These are phyloP conservation scores for Takashimella koratensis DNA, from an alignment of 1,284 basidiomycete genomes.

Conservation along the genomic window DNA sequence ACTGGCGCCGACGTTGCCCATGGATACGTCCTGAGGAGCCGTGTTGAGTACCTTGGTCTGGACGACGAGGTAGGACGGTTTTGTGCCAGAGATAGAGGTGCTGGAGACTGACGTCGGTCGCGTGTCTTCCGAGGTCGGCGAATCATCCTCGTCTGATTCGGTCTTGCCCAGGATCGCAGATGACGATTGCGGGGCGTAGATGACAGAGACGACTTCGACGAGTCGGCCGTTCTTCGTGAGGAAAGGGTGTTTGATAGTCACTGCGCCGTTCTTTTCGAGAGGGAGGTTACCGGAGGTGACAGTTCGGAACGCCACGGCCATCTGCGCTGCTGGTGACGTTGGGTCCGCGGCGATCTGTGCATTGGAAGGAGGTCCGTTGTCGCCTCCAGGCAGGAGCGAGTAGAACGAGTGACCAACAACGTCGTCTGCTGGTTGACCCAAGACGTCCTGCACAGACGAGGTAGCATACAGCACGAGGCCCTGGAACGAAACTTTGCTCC, in stretches of 20 bases:
- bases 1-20: neutral
- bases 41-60: slow-evolving; percentile 29
- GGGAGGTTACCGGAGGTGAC: slow-evolving; percentile 10
- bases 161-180: slow-evolving; percentile 4
- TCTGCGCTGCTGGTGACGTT: slow-evolving; percentile 23
- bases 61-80: slow-evolving; percentile 25
- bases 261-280: slow-evolving; percentile 15
- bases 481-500: slow-evolving; percentile 42
- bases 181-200: slow-evolving; percentile 31
- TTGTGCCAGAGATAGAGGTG: slow-evolving; percentile 6
- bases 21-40: too few species aligned
- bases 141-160: slow-evolving; percentile 11
- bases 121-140: slow-evolving; percentile 7
- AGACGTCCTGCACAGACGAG: slow-evolving; percentile 24
- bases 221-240: slow-evolving; percentile 23
- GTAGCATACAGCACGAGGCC: slow-evolving; percentile 43
- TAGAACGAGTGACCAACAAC: slow-evolving; percentile 41
- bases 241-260: slow-evolving; percentile 28
- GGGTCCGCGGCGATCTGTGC: slow-evolving; percentile 16
- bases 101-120: neutral
- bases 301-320: slow-evolving; percentile 24
- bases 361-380: slow-evolving; percentile 25
- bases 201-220: slow-evolving; percentile 31
- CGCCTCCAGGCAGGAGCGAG: slow-evolving; percentile 37
- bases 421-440: slow-evolving; percentile 34